These are phyloP conservation scores for Backusella mclennaniae DNA, from an alignment of 192 early-diverging fungal species.

Conservation along the genomic window DNA sequence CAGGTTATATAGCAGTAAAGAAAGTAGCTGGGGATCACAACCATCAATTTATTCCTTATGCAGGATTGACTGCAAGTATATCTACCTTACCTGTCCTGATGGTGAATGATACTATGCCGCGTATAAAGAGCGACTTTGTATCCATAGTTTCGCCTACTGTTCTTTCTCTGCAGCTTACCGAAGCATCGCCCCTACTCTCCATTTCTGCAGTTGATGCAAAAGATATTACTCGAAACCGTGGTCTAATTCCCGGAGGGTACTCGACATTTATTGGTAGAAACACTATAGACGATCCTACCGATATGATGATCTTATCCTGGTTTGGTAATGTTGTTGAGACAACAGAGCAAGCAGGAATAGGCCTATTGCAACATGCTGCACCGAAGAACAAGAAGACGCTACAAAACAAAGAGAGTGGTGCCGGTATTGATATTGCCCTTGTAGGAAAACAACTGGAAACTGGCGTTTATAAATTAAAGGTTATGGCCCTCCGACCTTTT, in stretches of 20 bases:
- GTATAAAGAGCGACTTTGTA: background rate
- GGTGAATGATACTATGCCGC: slow-evolving; percentile 25
- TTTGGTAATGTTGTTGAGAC: slow-evolving; percentile 17
- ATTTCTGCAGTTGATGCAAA: slow-evolving; percentile 18
- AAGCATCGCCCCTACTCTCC: slow-evolving; percentile 9
- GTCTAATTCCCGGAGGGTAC: slow-evolving; percentile 22
- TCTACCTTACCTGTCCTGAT: slow-evolving; percentile 18
- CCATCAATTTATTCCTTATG: slow-evolving; percentile 25
- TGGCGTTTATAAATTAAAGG: slow-evolving; percentile 34
- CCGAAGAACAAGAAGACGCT: background rate
- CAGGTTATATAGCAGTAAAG: slow-evolving; percentile 42
- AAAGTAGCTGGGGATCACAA: background rate
- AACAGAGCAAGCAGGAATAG: slow-evolving; percentile 11
- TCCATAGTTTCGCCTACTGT: background rate
- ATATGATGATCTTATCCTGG: slow-evolving; percentile 22
- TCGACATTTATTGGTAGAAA: slow-evolving; percentile 23
- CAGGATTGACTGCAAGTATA: slow-evolving; percentile 22
- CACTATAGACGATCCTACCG: slow-evolving; percentile 3
- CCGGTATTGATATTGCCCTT: background rate
- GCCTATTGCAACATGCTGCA: background rate
- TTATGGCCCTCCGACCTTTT: slow-evolving; percentile 40
- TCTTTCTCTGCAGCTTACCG: slow-evolving; percentile 15
- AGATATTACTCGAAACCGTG: slow-evolving; percentile 1
- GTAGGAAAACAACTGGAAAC: background rate
- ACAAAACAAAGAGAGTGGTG: background rate